These are phyloP conservation scores for Penicillium sp. DNA, from an alignment of 2,329 filamentous ascomycete genomes.

Conservation along the genomic window DNA sequence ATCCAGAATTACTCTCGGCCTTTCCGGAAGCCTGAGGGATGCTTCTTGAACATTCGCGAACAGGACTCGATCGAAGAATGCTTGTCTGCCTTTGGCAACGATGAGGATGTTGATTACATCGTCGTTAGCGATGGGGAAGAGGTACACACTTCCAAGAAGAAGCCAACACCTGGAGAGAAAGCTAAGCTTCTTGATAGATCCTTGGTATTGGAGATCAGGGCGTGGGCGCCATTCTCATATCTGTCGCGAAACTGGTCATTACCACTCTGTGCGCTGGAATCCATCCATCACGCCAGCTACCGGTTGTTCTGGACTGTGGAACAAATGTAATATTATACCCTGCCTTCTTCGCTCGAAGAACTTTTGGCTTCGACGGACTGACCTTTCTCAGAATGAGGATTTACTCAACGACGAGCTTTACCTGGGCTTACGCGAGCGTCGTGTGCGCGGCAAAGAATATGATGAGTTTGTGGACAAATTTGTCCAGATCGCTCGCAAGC, in stretches of 20 bases:
- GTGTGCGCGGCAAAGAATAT: conserved; percentile 71
- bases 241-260: conserved; percentile 77
- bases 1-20: conserved; percentile 80
- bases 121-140: conserved; percentile 73
- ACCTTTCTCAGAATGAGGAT: conserved; percentile 59
- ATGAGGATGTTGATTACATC: conserved; percentile 83
- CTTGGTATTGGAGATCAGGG: conserved; percentile 89
- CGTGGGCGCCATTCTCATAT: conserved; percentile 80
- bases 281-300: conserved; percentile 74
- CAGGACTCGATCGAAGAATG: conserved; percentile 65
- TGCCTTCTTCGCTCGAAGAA: neutral
- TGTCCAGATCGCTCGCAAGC: conserved; percentile 65
- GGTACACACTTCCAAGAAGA: conserved; percentile 21
- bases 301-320: conserved; percentile 82
- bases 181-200: conserved; percentile 55
- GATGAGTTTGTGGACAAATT: conserved; percentile 77
- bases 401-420: conserved; percentile 77
- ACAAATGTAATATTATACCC: conserved; percentile 58
- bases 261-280: conserved; percentile 87
- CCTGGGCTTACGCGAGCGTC: conserved; percentile 68
- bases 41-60: conserved; percentile 75
- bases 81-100: conserved; percentile 66
- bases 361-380: neutral
- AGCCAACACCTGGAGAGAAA: neutral
- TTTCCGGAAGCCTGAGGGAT: conserved; percentile 77